Evolutionary conservation across 2,329 filamentous ascomycete genomes (phyloP), one percentile per base, ranked within the genome.

Genomic region (Paraconiothyrium brasiliense): DNA sequence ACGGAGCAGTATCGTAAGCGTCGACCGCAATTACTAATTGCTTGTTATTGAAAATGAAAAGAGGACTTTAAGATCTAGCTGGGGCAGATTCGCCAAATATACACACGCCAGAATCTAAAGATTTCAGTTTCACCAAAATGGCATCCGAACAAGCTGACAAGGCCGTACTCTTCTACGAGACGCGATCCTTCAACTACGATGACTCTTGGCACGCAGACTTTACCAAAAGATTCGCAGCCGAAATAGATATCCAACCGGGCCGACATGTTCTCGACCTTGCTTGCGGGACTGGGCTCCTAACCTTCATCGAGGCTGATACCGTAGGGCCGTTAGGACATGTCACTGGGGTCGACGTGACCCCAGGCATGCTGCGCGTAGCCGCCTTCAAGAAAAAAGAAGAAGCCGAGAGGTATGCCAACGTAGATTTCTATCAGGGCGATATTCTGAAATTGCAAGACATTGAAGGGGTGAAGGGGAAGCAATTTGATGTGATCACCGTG

Each of bases 231-330:
- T 79, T 81, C 61, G 66, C 77, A 9, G 70, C 77, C 27, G 62
- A 73, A 34, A 32, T 78, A 20, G 55, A 70, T 16, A 67, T 78
- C 35, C 58, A 68, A n/a, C 69, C 75, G 13, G 80, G 80, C 30
- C 75, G 82, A 54, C 60, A 75, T 24, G 67, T 83, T n/a, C 75
- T 83, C 13, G 82, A 84, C 57, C 71, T 84, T 16, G 81, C 81
- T 6, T 83, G 80, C 61, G 81, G 81, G 4, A 83, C 81, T 6
- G 82, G 82, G 5, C 75, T 83, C 0, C 70, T 83, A 16, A 78
- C 76, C 1, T 77, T 82, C 62, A 71, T 76, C 8, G 78, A 77
- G 37, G 73, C 77, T 10, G 69, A 79, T n/a, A 71, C 66, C 5
- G 78, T 82, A 5, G 80, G 80, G 0, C 60, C 74, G 11, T 59